Percentiles rank a stretch among this genome's conserved stretches.
phyloP scores from a whole-genome alignment of 441 rosid genomes.

The Erysimum cheiri region DNA sequence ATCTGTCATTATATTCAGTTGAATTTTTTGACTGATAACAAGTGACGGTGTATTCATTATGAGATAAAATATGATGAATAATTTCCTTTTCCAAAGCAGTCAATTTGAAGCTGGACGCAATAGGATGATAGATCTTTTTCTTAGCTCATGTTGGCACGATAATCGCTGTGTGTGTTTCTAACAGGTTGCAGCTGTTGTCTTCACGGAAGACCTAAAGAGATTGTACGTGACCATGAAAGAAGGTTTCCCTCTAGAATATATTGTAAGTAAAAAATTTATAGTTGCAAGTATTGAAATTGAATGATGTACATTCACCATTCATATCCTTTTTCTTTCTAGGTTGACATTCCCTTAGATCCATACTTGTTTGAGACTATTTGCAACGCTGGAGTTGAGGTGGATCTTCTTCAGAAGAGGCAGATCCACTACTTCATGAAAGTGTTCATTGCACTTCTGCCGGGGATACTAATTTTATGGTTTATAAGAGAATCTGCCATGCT shows the following conservation, averaged over 20 bases:
- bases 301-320: slow-evolving; percentile 39
- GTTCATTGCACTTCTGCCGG: slow-evolving; percentile 78
- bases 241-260: slow-evolving; percentile 94
- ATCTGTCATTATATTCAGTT: slow-evolving; percentile 11
- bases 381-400: slow-evolving; percentile 91
- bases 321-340: slow-evolving; percentile 52
- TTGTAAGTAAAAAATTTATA: slow-evolving; percentile 58
- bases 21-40: background rate
- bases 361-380: slow-evolving; percentile 85
- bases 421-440: slow-evolving; percentile 93
- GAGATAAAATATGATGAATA: slow-evolving; percentile 7
- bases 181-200: slow-evolving; percentile 96
- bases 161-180: slow-evolving; percentile 23
- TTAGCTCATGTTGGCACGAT: slow-evolving; percentile 14
- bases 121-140: slow-evolving; percentile 17
- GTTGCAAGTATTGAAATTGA: slow-evolving; percentile 29
- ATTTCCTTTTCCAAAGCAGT: background rate
- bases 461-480: slow-evolving; percentile 79
- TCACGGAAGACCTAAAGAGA: slow-evolving; percentile 93
- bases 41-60: background rate
- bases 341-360: slow-evolving; percentile 95
- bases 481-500: slow-evolving; percentile 85
- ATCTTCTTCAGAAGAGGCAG: slow-evolving; percentile 91
- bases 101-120: background rate
- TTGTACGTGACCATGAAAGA: slow-evolving; percentile 92